Conservation (phyloP, 2,329 filamentous ascomycete species). For the Periconia macrospinosa region DNA sequence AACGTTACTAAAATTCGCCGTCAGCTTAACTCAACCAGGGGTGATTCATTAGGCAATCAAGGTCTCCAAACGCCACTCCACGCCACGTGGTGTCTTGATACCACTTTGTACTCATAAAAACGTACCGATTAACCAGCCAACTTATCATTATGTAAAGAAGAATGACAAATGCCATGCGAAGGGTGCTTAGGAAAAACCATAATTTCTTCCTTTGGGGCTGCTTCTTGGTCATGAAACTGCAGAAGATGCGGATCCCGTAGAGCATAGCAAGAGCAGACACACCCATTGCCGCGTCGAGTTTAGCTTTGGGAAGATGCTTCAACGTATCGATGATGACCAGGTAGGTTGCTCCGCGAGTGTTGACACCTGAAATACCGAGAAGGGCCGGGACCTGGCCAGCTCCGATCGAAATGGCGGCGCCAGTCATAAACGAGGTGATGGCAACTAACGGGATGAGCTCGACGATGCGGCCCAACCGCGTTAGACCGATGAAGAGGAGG, state of each 20-base stretch:
- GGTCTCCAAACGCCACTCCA: too few relatives aligned
- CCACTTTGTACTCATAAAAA: too few relatives aligned
- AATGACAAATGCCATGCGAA: conserved; percentile 90
- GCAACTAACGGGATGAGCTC: conserved; percentile 91
- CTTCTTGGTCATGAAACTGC: conserved; percentile 68
- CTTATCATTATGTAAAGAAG: conserved; percentile 89
- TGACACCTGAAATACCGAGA: conserved; percentile 76
- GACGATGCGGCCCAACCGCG: conserved; percentile 85
- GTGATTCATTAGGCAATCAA: too few relatives aligned
- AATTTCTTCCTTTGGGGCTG: conserved; percentile 73
- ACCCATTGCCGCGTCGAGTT: conserved; percentile 83
- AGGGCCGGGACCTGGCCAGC: conserved; percentile 80
- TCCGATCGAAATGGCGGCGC: conserved; percentile 87
- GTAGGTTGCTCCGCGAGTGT: conserved; percentile 78
- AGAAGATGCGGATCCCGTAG: conserved; percentile 66
- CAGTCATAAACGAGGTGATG: conserved; percentile 96
- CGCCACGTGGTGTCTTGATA: too few relatives aligned
- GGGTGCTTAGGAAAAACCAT: conserved; percentile 88
- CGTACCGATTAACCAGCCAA: conserved; percentile 81
- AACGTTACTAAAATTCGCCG: too few relatives aligned
- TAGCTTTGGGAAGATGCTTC: conserved; percentile 68
- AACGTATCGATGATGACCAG: conserved; percentile 82
- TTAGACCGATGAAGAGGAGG: conserved; percentile 76
- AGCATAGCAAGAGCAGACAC: conserved; percentile 77
- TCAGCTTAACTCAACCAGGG: too few relatives aligned